Base-by-base conservation (phyloP, 1,284 basidiomycete species). In the Moesziomyces globuligerus region DNA sequence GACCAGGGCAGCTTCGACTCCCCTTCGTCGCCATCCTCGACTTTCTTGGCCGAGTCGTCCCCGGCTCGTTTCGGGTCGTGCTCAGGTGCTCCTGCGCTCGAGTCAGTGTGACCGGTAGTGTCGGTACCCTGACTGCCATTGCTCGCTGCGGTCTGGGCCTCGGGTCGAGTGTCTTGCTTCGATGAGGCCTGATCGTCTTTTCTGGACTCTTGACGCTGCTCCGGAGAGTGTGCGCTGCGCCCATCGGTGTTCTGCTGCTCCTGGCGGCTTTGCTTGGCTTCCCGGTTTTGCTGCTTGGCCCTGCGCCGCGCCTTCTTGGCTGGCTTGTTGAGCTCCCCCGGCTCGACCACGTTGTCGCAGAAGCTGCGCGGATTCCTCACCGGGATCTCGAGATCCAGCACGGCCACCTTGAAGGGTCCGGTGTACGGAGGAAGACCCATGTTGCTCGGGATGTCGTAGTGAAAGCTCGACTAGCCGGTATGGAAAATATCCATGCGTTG, bases 351-450 rank as follows among this genome's bases (percentile, higher is more conserved):
- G 26, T 67, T 66, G 50, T 46, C 54, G 50, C 54, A 62, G 49
- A 74, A 78, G 39, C 65, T 64, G 32, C 72, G 48, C 4, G 72
- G 74, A 20, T 71, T 32, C 3, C 77, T 56, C 4, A 77, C 77
- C 3, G 76, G 72, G 2, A 76, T 70, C 60, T 79, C 77, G 36
- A 79, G 52, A 47, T 79, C 77, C 20, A 79, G 68, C 32, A 59
- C 64, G 21, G 74, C 76, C 20, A 79, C 77, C 38, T 56, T 48
- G 48, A 75, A 78, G 5, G 62, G 60, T 7, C 77, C 77, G 1
- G 25, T 47, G 48, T 78, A 75, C 13, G 51, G 44, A 15, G 73
- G 64, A 1, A 78, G 50, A 15, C 52, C 46, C 70, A 75, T 75
- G 21, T 32, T 50, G 37, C n/a, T 18, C 15, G 6, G 37, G 39